Evolutionary conservation across 2,329 filamentous ascomycete species (phyloP).

Genomic region (Diaporthe caulivora): DNA sequence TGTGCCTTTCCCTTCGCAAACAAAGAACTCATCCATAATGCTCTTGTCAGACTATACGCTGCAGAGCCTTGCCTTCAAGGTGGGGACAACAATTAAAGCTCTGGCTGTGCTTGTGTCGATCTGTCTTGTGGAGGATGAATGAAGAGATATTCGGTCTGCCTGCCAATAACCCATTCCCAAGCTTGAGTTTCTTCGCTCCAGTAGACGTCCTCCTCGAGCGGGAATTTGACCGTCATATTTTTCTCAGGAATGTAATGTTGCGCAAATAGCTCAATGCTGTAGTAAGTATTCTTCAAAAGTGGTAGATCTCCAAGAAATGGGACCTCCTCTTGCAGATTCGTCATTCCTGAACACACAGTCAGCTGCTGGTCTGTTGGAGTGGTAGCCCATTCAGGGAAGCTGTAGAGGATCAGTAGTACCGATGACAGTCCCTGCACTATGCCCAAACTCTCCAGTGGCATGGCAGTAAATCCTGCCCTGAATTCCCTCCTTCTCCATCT

Average conservation of each 20-base stretch:
- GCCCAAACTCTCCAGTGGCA: conserved; percentile 64
- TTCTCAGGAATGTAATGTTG: conserved; percentile 60
- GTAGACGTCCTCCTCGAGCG: conserved; percentile 64
- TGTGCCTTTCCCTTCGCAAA: too few relatives aligned
- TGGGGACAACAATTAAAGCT: neutral
- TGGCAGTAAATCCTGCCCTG: conserved; percentile 63
- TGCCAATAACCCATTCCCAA: conserved; percentile 64
- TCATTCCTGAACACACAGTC: conserved; percentile 54
- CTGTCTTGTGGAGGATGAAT: conserved; percentile 41
- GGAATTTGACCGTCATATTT: conserved; percentile 59
- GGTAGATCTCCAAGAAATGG: conserved; percentile 60
- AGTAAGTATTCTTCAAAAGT: conserved; percentile 59
- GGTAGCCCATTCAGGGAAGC: neutral
- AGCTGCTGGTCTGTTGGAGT: conserved; percentile 10
- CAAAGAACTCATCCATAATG: neutral
- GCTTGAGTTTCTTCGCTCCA: conserved; percentile 53
- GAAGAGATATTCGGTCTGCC: conserved; percentile 59
- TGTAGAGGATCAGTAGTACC: conserved; percentile 49
- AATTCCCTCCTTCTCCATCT: conserved; percentile 59
- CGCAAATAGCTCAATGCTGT: conserved; percentile 63
- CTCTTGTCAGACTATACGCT: neutral
- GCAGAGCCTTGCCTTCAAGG: neutral
- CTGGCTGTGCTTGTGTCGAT: neutral
- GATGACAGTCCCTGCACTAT: conserved; percentile 61
- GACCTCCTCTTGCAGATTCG: conserved; percentile 62